Base-by-base conservation (phyloP, 2,329 filamentous ascomycete species). In the Nigrospora sphaerica region DNA sequence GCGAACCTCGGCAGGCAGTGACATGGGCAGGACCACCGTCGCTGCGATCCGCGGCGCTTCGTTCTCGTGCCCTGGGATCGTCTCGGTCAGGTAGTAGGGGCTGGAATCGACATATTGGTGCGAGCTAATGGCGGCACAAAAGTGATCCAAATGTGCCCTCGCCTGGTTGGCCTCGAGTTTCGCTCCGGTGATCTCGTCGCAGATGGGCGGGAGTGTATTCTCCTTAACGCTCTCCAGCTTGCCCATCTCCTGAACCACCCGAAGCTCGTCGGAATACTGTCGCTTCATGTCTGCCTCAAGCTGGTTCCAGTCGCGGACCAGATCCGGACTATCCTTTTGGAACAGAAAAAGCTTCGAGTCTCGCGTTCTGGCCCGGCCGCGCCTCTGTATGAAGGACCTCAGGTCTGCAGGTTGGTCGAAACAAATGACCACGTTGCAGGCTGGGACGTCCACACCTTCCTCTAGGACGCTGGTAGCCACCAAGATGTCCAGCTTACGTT, bases 71-170 rank as follows among this genome's bases (percentile, higher is more conserved):
- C 23, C 23, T 6, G 23, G 23, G 4, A 33, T 47, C 23, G 70
- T 59, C 4, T 70, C 60, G 32, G 81, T 70, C 13, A 80, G 69
- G 57, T 90, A 95, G 42, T 86, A 78, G 0, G 91, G 89, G 2
- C 76, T 70, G 16, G 69, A 68, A 53, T 90, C 80, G 7, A 83
- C 72, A 57, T 82, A 88, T 23, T 78, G 75, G 1, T 69, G 70
- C 0, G 68, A 67, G 0, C 78, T 73, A 1, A 90, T 62, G 0
- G 75, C 73, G 0, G 72, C 69, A 62, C 91, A 96, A 55, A 96
- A 95, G 62, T 95, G 88, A 40, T 86, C 73, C 2, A 97, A 73
- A 61, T 93, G 89, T n/a, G 73, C 65, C 41, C 84, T 79, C 1
- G 88, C 86, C 53, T 86, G 86, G 34, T 87, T 78, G 2, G 89